phyloP scores from a whole-genome alignment of 2,329 filamentous ascomycete species.

The Sclerotinia spermophila region DNA sequence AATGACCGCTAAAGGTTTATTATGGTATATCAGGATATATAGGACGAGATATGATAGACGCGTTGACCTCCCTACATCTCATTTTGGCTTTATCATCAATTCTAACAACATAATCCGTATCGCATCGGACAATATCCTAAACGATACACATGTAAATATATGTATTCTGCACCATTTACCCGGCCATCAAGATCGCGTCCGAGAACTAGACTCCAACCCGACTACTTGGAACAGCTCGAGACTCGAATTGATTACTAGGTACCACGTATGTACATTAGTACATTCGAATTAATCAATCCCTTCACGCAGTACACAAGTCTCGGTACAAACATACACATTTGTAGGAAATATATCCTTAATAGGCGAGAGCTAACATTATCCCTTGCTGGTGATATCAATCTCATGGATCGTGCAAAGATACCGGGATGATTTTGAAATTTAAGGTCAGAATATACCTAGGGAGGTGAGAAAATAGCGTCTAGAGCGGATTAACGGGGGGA shows the following conservation, averaged over 20 bases:
- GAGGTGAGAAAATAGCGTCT: slow-evolving; percentile 6
- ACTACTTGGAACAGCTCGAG: slow-evolving; percentile 4
- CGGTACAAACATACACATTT: background rate
- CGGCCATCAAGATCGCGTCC: background rate
- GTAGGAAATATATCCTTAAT: background rate
- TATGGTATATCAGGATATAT: background rate
- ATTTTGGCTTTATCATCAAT: background rate
- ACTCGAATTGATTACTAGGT: slow-evolving; percentile 2
- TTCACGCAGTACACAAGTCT: background rate
- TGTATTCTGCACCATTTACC: background rate
- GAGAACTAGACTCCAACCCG: background rate
- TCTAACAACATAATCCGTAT: background rate
- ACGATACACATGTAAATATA: background rate
- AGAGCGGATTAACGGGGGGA: background rate
- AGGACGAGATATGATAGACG: background rate
- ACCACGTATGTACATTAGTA: background rate
- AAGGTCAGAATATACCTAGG: background rate
- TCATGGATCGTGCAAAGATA: background rate
- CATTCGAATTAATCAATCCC: background rate
- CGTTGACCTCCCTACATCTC: background rate
- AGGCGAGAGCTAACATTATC: background rate
- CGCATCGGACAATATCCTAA: background rate
- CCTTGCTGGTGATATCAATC: background rate
- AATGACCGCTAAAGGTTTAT: background rate
- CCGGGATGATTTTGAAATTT: background rate